A percentile compares a stretch with the other conserved stretches of the same genome.
Conservation (phyloP, 352 stramenopile species). For the Hyaloperonospora brassicae region DNA sequence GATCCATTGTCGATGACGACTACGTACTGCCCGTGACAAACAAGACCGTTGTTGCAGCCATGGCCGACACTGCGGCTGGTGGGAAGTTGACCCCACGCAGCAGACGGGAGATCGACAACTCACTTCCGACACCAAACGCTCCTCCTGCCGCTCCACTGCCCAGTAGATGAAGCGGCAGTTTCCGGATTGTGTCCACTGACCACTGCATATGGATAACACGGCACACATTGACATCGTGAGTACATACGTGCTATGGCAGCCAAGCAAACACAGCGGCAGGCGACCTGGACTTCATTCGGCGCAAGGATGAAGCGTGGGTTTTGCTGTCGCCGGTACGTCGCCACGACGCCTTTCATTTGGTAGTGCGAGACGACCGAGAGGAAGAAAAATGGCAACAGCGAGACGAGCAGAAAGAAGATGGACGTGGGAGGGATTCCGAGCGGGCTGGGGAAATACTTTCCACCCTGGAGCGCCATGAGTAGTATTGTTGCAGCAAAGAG, state of each 20-base stretch:
- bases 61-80: slow-evolving; percentile 60
- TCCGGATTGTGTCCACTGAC: slow-evolving; percentile 37
- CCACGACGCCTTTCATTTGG: slow-evolving; percentile 34
- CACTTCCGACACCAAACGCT: slow-evolving; percentile 87
- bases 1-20: background rate
- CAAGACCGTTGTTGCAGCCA: slow-evolving; percentile 42
- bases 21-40: slow-evolving; percentile 37
- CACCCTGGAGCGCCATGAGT: slow-evolving; percentile 87
- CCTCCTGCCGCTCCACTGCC: slow-evolving; percentile 86
- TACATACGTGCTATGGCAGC: background rate
- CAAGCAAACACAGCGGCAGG: slow-evolving; percentile 15
- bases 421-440: slow-evolving; percentile 86
- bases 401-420: slow-evolving; percentile 69
- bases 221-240: background rate
- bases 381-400: slow-evolving; percentile 46
- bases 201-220: slow-evolving; percentile 17
- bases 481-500: slow-evolving; percentile 78
- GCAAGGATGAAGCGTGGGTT: slow-evolving; percentile 33
- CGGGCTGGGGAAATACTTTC: slow-evolving; percentile 72
- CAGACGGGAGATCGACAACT: slow-evolving; percentile 85
- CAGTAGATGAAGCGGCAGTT: slow-evolving; percentile 77
- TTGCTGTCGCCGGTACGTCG: slow-evolving; percentile 31
- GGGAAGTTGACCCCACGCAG: slow-evolving; percentile 86
- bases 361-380: slow-evolving; percentile 67
- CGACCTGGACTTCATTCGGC: slow-evolving; percentile 40